phyloP scores from a whole-genome alignment of 2,329 filamentous ascomycete genomes.

The Alternaria incomplexa region DNA sequence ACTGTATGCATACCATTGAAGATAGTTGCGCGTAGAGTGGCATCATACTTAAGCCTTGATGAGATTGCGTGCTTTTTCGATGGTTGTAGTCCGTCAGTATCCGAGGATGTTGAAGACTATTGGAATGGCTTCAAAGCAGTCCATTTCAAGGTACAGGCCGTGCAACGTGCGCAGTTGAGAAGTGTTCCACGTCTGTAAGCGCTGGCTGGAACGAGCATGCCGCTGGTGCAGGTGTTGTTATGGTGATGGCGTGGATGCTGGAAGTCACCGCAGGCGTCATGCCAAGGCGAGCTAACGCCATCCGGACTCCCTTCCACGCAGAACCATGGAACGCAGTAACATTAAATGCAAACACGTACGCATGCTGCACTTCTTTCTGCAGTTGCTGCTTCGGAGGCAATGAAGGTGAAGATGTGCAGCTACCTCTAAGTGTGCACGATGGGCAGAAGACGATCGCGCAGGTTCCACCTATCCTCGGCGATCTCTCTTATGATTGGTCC shows the following conservation, averaged over 20 bases:
- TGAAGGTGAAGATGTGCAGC: background rate
- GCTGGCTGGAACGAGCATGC: background rate
- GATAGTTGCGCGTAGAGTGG: background rate
- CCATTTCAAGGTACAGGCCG: background rate
- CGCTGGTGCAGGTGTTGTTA: background rate
- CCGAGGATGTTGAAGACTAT: background rate
- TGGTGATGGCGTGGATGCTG: background rate
- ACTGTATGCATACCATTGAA: background rate
- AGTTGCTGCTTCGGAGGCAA: background rate
- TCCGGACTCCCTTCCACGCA: conserved; percentile 1
- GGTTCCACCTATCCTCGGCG: conserved; percentile 4
- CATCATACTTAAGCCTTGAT: background rate
- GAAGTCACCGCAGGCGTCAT: background rate
- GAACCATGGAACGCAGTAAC: conserved; percentile 13
- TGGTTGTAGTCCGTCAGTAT: background rate
- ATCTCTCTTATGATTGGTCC: conserved; percentile 4
- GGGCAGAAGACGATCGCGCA: conserved; percentile 1
- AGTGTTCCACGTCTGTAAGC: background rate
- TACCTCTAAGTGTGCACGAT: background rate
- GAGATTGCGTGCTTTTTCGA: background rate
- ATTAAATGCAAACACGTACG: background rate
- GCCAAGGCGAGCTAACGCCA: conserved; percentile 5
- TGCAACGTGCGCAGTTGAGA: background rate
- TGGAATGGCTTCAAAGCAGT: background rate
- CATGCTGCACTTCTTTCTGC: background rate